These are phyloP conservation scores for Saccharomycopsis synnaedendra DNA, from an alignment of 805 yeast genomes.

Conservation along the genomic window DNA sequence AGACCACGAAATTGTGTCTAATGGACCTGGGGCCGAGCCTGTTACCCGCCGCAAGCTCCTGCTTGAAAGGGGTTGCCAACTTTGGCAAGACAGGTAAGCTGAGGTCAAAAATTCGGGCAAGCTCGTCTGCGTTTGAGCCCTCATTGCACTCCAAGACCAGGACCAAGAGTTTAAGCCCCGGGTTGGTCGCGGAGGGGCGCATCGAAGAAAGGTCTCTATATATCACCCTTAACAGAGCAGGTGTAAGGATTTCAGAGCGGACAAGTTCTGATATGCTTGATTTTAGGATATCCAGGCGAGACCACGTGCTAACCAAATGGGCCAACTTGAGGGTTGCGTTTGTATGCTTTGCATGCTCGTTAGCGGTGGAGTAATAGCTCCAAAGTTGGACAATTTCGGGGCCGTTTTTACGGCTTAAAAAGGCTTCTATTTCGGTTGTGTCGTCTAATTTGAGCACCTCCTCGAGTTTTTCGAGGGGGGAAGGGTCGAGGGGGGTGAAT, in stretches of 20 bases:
- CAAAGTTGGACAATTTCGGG: slow-evolving; percentile 32
- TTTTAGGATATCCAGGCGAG: slow-evolving; percentile 1
- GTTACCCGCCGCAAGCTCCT: slow-evolving; percentile 29
- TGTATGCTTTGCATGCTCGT: slow-evolving; percentile 42
- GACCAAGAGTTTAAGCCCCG: slow-evolving; percentile 46
- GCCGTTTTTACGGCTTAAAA: slow-evolving; percentile 24
- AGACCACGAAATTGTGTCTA: slow-evolving; percentile 46
- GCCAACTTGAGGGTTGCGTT: slow-evolving; percentile 31
- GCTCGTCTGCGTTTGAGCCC: slow-evolving; percentile 41
- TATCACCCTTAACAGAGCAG: slow-evolving; percentile 39
- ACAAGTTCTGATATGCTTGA: slow-evolving; percentile 23
- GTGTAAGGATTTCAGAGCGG: slow-evolving; percentile 40
- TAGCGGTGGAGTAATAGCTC: slow-evolving; percentile 33
- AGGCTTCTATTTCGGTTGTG: slow-evolving; percentile 19
- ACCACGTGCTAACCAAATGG: slow-evolving; percentile 15
- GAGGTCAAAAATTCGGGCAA: slow-evolving; percentile 60
- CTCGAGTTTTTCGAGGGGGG: not conserved
- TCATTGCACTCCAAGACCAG: slow-evolving; percentile 38
- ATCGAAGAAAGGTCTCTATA: slow-evolving; percentile 54
- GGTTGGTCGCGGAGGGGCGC: slow-evolving; percentile 48
- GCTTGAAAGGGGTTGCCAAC: slow-evolving; percentile 40
- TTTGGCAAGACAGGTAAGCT: slow-evolving; percentile 50
- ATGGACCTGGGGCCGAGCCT: slow-evolving; percentile 31
- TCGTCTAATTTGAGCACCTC: not conserved
- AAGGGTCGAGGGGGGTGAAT: not conserved